Conservation (phyloP, 2,329 filamentous ascomycete genomes). For the Fusarium humuli region DNA sequence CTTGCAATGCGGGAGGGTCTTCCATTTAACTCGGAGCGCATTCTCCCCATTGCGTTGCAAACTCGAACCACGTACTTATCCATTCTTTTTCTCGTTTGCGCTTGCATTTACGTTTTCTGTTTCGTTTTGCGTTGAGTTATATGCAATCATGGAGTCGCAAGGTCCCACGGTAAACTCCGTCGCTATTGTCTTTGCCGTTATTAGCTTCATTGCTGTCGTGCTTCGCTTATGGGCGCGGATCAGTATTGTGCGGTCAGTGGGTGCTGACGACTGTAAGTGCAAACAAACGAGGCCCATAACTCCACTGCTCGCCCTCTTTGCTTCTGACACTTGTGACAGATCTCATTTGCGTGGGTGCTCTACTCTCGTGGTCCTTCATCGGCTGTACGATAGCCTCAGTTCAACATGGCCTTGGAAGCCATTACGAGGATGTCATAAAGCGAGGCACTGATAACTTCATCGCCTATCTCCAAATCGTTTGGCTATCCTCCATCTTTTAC, state of each 20-base stretch:
- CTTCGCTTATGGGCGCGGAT: constrained; percentile 29
- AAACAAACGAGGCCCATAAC: neutral
- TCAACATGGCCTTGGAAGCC: constrained; percentile 26
- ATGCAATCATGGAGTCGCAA: constrained; percentile 21
- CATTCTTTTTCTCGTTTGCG: neutral
- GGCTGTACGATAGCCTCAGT: constrained; percentile 31
- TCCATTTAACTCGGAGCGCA: constrained; percentile 17
- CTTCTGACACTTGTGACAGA: constrained; percentile 15
- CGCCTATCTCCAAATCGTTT: constrained; percentile 33
- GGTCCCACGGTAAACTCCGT: constrained; percentile 25
- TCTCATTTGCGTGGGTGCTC: constrained; percentile 31
- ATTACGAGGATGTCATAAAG: constrained; percentile 22
- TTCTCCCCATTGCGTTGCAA: neutral
- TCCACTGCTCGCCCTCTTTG: neutral
- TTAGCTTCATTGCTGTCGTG: constrained; percentile 31
- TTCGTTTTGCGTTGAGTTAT: neutral
- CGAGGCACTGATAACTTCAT: constrained; percentile 28
- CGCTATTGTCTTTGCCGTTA: constrained; percentile 25
- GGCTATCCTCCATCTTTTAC: constrained; percentile 34
- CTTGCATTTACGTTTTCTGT: neutral
- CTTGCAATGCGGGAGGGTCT: neutral
- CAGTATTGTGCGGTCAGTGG: constrained; percentile 29
- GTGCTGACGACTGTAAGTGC: constrained; percentile 34
- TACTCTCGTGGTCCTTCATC: constrained; percentile 28
- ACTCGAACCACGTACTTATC: neutral